Evolutionary conservation across 495 filamentous ascomycete species (phyloP), one percentile per base, ranked within the genome.

Genomic region (Penicillium atrosanguineum): DNA sequence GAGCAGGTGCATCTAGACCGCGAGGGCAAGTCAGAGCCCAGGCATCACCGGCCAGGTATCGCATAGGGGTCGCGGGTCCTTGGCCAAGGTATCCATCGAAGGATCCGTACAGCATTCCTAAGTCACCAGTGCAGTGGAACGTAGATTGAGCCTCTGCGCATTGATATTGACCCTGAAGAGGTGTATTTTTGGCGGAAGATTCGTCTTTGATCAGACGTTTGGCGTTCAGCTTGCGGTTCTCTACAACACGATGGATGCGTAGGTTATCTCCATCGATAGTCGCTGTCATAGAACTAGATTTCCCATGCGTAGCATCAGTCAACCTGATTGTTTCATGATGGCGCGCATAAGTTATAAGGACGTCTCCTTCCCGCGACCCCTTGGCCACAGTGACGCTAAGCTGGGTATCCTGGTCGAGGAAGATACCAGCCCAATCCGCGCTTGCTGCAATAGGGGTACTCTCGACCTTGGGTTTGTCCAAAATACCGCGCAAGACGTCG

Each of bases 71-170:
- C 6, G 46, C 52, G 4, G 56, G 48, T n/a, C 69, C 67, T 3
- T 48, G 38, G 6, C 69, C 69, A 14, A 72, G 51, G 39, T 57
- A 72, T 9, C 69, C 69, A 34, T 69, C 63, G 41, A 72, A 69
- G 6, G 39, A 31, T 0, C 69, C 69, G 36, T 72, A 72, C 7
- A 72, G 26, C 46, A 70, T 53, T 1, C 53, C 65, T 11, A 56
- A 56, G 12, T 48, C 45, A 1, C 69, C 69, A 18, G 26, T 44
- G 26, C 67, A 70, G 34, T 64, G 63, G 48, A 72, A 70, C 3
- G 60, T 63, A 15, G 67, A 72, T 0, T 63, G 57, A n/a, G 55
- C 52, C 16, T 72, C 67, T 6, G 45, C 50, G 26, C 56, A 70
- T n/a, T 50, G 25, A 38, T 72, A 72, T 4, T 40, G 19, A 18